These are phyloP conservation scores for Neonectria hederae DNA, from an alignment of 2,329 filamentous ascomycete species.

Conservation along the genomic window DNA sequence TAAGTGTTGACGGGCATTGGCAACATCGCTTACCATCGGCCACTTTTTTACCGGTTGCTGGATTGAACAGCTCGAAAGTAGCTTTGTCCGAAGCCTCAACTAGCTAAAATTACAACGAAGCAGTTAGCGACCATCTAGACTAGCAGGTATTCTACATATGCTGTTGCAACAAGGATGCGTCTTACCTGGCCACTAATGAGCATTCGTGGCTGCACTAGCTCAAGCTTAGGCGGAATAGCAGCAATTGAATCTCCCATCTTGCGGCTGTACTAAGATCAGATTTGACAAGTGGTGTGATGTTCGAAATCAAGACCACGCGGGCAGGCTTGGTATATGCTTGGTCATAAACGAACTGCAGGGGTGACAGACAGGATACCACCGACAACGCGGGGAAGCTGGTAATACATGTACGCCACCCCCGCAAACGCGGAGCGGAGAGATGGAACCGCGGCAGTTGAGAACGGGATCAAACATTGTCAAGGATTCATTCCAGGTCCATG, in stretches of 20 bases:
- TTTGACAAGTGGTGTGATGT: neutral
- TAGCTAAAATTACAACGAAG: slow-evolving; percentile 9
- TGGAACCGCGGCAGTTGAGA: slow-evolving; percentile 16
- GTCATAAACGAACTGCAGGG: neutral
- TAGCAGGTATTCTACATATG: neutral
- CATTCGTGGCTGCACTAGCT: slow-evolving; percentile 22
- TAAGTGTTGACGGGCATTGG: rapidly evolving
- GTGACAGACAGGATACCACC: neutral
- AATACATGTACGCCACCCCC: slow-evolving; percentile 19
- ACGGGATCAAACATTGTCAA: slow-evolving; percentile 2
- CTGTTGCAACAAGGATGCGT: neutral
- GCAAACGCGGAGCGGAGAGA: slow-evolving; percentile 16
- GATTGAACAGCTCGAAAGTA: slow-evolving; percentile 33
- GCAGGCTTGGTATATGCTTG: neutral
- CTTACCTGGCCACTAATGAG: slow-evolving; percentile 32
- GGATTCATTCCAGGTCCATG: neutral
- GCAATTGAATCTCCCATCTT: neutral
- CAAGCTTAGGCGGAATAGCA: neutral
- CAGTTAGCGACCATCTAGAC: neutral
- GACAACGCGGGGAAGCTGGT: neutral
- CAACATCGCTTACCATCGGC: slow-evolving; percentile 21
- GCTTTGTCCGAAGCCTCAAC: slow-evolving; percentile 30
- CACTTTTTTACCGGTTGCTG: slow-evolving; percentile 28
- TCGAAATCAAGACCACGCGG: neutral
- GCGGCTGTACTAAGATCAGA: neutral